Percentiles rank a stretch among this genome's conserved stretches.
Evolutionary conservation across 2,329 filamentous ascomycete genomes (phyloP).

Genomic region (Scleromitrula shiraiana): DNA sequence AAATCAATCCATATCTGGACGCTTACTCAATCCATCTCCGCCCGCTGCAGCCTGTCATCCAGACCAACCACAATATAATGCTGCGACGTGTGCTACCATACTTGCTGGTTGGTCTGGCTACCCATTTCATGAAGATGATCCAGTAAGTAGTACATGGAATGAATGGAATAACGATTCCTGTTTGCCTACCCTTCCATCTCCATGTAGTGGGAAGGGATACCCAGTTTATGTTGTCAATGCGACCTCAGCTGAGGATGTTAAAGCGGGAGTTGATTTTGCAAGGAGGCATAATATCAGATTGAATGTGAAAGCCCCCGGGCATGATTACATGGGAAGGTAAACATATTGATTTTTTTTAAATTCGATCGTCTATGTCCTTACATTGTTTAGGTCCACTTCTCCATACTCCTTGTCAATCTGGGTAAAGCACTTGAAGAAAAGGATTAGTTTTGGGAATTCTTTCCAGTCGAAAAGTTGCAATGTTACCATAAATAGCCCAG

Average conservation of each 20-base stretch:
- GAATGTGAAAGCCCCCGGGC: constrained; percentile 36
- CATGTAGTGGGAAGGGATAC: constrained; percentile 34
- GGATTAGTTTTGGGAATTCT: constrained; percentile 31
- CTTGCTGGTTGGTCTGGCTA: constrained; percentile 22
- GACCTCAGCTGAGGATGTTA: constrained; percentile 9
- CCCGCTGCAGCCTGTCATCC: constrained; percentile 38
- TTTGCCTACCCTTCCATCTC: constrained; percentile 33
- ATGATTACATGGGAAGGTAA: constrained; percentile 27
- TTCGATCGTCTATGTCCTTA: not conserved
- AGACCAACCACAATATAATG: constrained; percentile 26
- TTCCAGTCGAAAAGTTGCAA: constrained; percentile 37
- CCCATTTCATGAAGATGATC: constrained; percentile 17
- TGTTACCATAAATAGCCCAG: constrained; percentile 36
- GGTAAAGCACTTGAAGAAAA: constrained; percentile 39
- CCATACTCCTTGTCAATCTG: constrained; percentile 45
- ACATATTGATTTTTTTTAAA: constrained; percentile 15
- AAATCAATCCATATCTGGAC: constrained; percentile 36
- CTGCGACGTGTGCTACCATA: constrained; percentile 28
- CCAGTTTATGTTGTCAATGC: constrained; percentile 31
- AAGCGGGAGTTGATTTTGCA: constrained; percentile 29
- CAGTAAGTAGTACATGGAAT: constrained; percentile 33
- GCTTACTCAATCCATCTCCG: constrained; percentile 36
- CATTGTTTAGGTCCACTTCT: constrained; percentile 22
- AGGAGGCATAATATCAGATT: constrained; percentile 26
- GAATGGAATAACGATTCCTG: constrained; percentile 43